Percentiles rank a stretch among this genome's conserved stretches.
phyloP scores from a whole-genome alignment of 2,329 filamentous ascomycete genomes.

The Aspergillus glaucus region DNA sequence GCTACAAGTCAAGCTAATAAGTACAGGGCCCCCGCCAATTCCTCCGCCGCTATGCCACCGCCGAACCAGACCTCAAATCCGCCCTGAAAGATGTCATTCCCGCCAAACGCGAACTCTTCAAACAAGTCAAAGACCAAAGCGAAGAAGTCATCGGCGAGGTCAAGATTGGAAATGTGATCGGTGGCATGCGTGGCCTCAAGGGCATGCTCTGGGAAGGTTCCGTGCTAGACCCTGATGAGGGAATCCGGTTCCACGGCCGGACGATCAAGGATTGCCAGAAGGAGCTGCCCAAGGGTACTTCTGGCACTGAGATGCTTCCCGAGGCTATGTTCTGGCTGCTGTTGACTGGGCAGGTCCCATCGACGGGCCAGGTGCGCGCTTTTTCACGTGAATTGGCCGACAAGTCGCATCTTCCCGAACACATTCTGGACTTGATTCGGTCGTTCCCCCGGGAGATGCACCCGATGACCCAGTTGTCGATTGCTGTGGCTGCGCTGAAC shows the following conservation, averaged over 20 bases:
- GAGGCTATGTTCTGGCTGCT: conserved; percentile 99
- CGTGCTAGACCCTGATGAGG: conserved; percentile 91
- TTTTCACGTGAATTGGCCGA: conserved; percentile 84
- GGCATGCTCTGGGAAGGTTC: conserved; percentile 99
- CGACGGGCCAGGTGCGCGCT: conserved; percentile 68
- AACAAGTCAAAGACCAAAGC: conserved; percentile 82
- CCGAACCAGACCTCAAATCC: conserved; percentile 84
- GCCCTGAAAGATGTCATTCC: conserved; percentile 80
- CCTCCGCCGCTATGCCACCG: conserved; percentile 46
- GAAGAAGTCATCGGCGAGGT: conserved; percentile 83
- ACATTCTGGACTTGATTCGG: conserved; percentile 82
- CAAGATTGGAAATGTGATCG: conserved; percentile 88
- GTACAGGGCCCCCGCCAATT: conserved; percentile 12
- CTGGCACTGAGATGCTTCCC: conserved; percentile 90
- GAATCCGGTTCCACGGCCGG: conserved; percentile 94
- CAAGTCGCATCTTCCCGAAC: conserved; percentile 73
- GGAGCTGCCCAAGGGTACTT: conserved; percentile 84
- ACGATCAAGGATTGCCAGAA: conserved; percentile 98
- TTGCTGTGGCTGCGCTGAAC: conserved; percentile 91
- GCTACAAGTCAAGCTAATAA: neutral
- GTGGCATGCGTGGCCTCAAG: conserved; percentile 95
- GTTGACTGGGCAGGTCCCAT: conserved; percentile 85
- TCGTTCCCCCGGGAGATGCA: conserved; percentile 84
- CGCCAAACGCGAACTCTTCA: conserved; percentile 85
- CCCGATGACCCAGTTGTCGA: conserved; percentile 97